Evolutionary conservation across 192 early-diverging fungal genomes (phyloP), one percentile per base, ranked within the genome.

Genomic region (Spizellomyces sp.): DNA sequence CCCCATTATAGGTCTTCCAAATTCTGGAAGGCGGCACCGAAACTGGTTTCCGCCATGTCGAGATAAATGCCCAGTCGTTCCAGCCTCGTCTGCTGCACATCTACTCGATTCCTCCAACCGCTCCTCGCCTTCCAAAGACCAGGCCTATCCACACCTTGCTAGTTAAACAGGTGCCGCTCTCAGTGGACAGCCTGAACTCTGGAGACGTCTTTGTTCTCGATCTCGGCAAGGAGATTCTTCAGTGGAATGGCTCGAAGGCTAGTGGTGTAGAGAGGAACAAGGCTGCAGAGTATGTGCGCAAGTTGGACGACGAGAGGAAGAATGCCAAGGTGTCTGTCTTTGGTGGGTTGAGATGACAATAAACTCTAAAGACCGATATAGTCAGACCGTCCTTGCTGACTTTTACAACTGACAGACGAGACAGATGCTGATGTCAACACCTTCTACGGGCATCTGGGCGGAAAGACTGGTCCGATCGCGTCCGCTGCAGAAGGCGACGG

Each of bases 201-300:
- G 89, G 86, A 0, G 91, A 91, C 70, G 91, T 92, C 14, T 94
- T 94, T 78, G 79, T 94, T 9, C 63, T 92, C 22, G 91, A 94
- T 71, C 76, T 75, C 2, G 92, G 91, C n/a, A 75, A 86, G 43
- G 71, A 80, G 4, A 76, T 94, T 44, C 84, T 83, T 69, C 88
- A 88, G 73, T 91, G 89, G 87, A 90, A 93, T 66, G 91, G 93
- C 8, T 66, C 61, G 21, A 62, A 83, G 4, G 75, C 82, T 44
- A 83, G 78, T 12, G 91, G 91, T 4, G 67, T 86, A 36, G 92
- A 94, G 71, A 89, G 80, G 67, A 82, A 82, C 48, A 92, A 90
- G 55, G 92, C 88, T 6, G 88, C 89, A 15, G 87, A 91, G 69
- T 87, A 86, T 65, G 79, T 82, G 21, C 71, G 81, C 12, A 75